Evolutionary conservation across 2,329 filamentous ascomycete genomes (phyloP).

Genomic region (Sclerotiophoma versabilis): DNA sequence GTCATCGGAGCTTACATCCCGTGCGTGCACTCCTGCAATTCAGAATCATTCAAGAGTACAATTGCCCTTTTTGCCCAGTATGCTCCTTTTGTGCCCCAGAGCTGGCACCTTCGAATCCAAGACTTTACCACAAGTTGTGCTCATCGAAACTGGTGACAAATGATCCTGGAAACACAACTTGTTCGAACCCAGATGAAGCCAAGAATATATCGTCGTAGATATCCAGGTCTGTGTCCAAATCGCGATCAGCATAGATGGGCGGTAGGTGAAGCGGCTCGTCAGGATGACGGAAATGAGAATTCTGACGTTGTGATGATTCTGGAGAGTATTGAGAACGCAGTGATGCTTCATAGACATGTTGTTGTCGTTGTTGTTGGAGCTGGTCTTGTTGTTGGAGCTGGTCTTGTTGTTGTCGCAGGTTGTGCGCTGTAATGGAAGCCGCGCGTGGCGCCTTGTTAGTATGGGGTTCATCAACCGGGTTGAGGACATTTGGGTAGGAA

Average conservation of each 20-base stretch:
- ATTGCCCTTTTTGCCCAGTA: background rate
- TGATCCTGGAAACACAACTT: conserved; percentile 12
- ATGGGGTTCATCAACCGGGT: conserved; percentile 4
- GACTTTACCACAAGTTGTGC: conserved; percentile 13
- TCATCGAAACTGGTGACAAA: conserved; percentile 29
- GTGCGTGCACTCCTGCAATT: background rate
- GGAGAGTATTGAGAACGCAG: background rate
- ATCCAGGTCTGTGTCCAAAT: background rate
- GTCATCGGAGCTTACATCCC: too few species aligned
- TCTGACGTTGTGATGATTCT: background rate
- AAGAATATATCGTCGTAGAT: background rate
- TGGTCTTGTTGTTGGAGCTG: too few species aligned
- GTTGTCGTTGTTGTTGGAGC: background rate
- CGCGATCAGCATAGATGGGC: background rate
- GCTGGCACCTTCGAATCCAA: background rate
- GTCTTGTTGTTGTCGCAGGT: background rate
- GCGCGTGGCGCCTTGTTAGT: background rate
- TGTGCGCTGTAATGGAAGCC: background rate
- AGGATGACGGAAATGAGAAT: background rate
- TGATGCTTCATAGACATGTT: background rate
- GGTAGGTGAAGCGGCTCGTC: background rate
- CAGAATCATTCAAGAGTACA: background rate
- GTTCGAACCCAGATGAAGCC: background rate
- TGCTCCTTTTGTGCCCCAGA: background rate
- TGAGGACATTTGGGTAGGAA: conserved; percentile 10